A percentile compares a stretch with the other conserved stretches of the same genome.
phyloP scores from a whole-genome alignment of 768 basidiomycete species.

The Agaricus sinodeliciosus region DNA sequence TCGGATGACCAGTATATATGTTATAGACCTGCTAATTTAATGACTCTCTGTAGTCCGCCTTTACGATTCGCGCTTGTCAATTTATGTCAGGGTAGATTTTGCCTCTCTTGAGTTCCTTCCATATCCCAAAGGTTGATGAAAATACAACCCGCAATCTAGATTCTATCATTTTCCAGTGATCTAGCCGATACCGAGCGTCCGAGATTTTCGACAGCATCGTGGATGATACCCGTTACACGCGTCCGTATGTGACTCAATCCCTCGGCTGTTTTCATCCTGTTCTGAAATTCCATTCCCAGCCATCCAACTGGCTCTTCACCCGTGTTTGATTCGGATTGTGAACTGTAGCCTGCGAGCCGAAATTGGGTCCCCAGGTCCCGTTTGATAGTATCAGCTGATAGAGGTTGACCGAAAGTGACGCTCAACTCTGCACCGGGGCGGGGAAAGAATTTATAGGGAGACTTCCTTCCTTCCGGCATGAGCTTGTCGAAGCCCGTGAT shows the following conservation, averaged over 20 bases:
- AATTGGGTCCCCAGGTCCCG: constrained; percentile 1
- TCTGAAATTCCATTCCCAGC: constrained; percentile 15
- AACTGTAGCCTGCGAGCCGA: constrained; percentile 5
- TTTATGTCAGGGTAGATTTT: too few relatives aligned
- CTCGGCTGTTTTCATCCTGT: constrained; percentile 4
- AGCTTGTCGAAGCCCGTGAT: constrained; percentile 79
- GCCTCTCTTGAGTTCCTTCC: too few relatives aligned
- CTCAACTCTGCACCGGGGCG: constrained; percentile 54
- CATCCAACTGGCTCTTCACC: constrained; percentile 17
- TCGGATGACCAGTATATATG: too few relatives aligned
- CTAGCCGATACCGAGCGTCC: constrained; percentile 44
- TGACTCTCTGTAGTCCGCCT: too few relatives aligned
- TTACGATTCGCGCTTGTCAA: too few relatives aligned
- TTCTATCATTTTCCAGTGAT: constrained; percentile 6
- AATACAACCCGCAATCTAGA: too few relatives aligned
- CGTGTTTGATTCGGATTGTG: constrained; percentile 7
- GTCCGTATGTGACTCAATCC: constrained; percentile 30
- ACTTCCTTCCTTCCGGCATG: constrained; percentile 82
- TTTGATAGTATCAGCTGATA: constrained; percentile 30
- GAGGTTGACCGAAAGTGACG: constrained; percentile 76
- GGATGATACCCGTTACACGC: constrained; percentile 48
- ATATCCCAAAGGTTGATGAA: too few relatives aligned
- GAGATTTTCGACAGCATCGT: constrained; percentile 44
- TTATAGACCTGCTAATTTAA: too few relatives aligned
- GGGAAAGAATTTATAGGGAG: constrained; percentile 70